A percentile compares a stretch with the other conserved stretches of the same genome.
phyloP scores from a whole-genome alignment of 2,329 filamentous ascomycete genomes.

The Colletotrichum sp. region DNA sequence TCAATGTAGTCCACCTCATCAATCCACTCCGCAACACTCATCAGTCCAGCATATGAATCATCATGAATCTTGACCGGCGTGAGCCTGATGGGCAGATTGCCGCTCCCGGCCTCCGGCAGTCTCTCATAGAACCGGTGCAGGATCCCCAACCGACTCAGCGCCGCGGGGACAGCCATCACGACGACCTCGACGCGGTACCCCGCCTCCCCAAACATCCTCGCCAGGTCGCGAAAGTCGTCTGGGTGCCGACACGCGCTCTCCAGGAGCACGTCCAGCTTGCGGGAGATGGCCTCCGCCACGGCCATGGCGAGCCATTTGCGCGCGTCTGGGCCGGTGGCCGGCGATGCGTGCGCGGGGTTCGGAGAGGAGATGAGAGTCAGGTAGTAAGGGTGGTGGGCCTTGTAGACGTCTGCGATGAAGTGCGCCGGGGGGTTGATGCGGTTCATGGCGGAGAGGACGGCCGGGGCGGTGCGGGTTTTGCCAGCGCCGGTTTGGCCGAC shows the following conservation, averaged over 20 bases:
- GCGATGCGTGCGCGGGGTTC: conserved; percentile 38
- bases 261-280: conserved; percentile 41
- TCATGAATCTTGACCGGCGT: conserved; percentile 51
- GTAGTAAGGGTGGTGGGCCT: conserved; percentile 51
- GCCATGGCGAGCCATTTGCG: conserved; percentile 49
- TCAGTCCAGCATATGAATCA: conserved; percentile 46
- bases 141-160: conserved; percentile 47
- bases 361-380: conserved; percentile 28
- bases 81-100: conserved; percentile 41
- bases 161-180: conserved; percentile 46
- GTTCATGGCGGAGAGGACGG: conserved; percentile 37
- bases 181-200: conserved; percentile 44
- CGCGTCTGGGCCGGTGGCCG: conserved; percentile 45
- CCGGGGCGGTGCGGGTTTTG: conserved; percentile 49
- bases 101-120: conserved; percentile 37
- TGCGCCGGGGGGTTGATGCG: conserved; percentile 33
- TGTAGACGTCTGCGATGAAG: conserved; percentile 55
- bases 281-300: conserved; percentile 33
- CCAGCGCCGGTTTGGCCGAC: conserved; percentile 55
- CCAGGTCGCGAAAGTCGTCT: conserved; percentile 43
- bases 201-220: conserved; percentile 32
- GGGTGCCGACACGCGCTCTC: conserved; percentile 51
- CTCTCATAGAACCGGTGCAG: conserved; percentile 42
- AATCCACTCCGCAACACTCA: conserved; percentile 39
- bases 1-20: conserved; percentile 35